Conservation (phyloP, 768 basidiomycete genomes). For the Lactifluus hygrophoroides region DNA sequence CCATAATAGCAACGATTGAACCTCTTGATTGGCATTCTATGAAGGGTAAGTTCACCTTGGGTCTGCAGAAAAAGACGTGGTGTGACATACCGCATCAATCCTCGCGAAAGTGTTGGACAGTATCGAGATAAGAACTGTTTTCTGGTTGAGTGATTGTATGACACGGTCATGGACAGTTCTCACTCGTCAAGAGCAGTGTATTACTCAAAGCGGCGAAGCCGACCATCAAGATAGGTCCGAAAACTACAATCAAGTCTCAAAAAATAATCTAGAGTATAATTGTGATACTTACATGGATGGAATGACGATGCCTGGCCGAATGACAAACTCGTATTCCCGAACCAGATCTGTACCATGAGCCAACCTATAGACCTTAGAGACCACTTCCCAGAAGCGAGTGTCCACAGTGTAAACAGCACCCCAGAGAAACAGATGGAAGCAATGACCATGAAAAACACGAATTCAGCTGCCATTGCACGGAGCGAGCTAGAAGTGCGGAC, state of each 20-base stretch:
- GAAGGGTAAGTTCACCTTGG: neutral
- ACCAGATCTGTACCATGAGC: conserved; percentile 85
- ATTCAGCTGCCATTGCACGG: conserved; percentile 75
- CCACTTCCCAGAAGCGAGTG: conserved; percentile 38
- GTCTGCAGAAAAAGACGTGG: neutral
- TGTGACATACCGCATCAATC: conserved; percentile 47
- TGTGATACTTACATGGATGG: conserved; percentile 28
- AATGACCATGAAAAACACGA: conserved; percentile 69
- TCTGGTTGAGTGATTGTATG: neutral
- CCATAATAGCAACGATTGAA: conserved; percentile 19
- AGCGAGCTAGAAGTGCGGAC: conserved; percentile 43
- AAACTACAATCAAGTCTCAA: conserved; percentile 29
- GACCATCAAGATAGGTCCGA: conserved; percentile 75
- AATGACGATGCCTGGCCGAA: conserved; percentile 36
- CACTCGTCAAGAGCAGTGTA: conserved; percentile 74
- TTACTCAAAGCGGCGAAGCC: conserved; percentile 71
- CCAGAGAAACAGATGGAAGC: conserved; percentile 79
- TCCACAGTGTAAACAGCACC: conserved; percentile 47
- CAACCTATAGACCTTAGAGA: conserved; percentile 53
- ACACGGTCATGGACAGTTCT: conserved; percentile 24
- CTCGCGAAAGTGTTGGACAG: conserved; percentile 83
- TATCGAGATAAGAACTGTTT: conserved; percentile 70
- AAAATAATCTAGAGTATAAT: neutral
- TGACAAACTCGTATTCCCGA: conserved; percentile 63
- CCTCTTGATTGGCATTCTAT: conserved; percentile 56